These are phyloP conservation scores for Arxiozyma slooffiae DNA, from an alignment of 1,139 yeast species.

Conservation along the genomic window DNA sequence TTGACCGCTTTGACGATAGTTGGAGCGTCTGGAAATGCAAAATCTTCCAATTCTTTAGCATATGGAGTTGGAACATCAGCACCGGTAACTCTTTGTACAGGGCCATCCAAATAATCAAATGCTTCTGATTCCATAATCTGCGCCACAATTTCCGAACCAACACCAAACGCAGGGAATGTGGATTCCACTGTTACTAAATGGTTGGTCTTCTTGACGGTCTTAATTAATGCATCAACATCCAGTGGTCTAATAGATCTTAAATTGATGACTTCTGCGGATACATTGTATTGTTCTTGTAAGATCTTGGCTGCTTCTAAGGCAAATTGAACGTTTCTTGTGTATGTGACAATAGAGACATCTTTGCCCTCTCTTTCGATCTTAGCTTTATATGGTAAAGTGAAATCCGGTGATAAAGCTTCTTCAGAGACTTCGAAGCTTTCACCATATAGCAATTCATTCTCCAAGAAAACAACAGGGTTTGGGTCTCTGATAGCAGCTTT, in stretches of 20 bases:
- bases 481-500: constrained; percentile 98
- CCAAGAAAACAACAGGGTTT: constrained; percentile 91
- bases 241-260: constrained; percentile 95
- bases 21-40: constrained; percentile 96
- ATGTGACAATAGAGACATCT: constrained; percentile 82
- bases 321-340: constrained; percentile 81
- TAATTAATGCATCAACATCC: constrained; percentile 77
- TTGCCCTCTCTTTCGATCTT: constrained; percentile 88
- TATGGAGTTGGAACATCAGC: constrained; percentile 99
- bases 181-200: constrained; percentile 94
- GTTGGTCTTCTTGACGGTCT: constrained; percentile 91
- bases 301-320: constrained; percentile 84
- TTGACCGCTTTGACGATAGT: constrained; percentile 84
- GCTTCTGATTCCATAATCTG: constrained; percentile 98
- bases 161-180: constrained; percentile 97
- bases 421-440: constrained; percentile 84
- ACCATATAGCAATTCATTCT: constrained; percentile 91
- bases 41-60: constrained; percentile 91
- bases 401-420: constrained; percentile 82
- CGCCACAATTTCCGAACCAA: constrained; percentile 96
- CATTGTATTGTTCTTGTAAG: constrained; percentile 74
- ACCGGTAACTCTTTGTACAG: constrained; percentile 97
- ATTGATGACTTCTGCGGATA: constrained; percentile 88
- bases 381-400: constrained; percentile 85
- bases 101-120: constrained; percentile 96